A percentile compares a stretch with the other conserved stretches of the same genome.
Conservation (phyloP, 2,329 filamentous ascomycete genomes). For the Sarocladiaceae sp. region DNA sequence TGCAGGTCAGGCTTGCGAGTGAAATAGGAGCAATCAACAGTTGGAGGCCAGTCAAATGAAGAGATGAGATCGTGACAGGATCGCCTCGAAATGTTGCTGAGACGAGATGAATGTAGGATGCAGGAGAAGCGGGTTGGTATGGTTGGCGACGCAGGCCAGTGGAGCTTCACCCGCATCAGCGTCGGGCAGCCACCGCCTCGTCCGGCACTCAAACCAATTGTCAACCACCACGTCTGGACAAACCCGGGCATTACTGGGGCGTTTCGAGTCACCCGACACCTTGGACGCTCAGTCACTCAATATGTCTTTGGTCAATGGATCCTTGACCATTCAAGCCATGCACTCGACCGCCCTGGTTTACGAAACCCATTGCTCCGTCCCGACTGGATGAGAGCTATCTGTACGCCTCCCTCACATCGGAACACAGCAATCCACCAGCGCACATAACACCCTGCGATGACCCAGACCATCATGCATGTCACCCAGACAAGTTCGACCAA, state of each 20-base stretch:
- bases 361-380: not conserved
- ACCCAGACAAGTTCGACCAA: not conserved
- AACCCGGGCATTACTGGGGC: conserved; percentile 1
- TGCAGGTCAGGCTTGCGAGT: not conserved
- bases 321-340: not conserved
- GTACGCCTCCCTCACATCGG: not conserved
- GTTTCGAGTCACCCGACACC: conserved; percentile 1
- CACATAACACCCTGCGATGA: not conserved
- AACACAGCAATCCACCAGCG: not conserved
- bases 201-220: conserved; percentile 16
- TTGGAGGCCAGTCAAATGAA: too few relatives aligned
- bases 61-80: not conserved
- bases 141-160: not conserved
- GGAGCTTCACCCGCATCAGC: not conserved
- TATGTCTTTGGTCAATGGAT: not conserved
- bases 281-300: not conserved
- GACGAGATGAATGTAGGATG: too few relatives aligned
- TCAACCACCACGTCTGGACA: conserved; percentile 18
- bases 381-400: conserved; percentile 1
- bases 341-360: not conserved
- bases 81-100: not conserved
- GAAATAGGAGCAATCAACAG: not conserved
- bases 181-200: conserved; percentile 21
- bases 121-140: not conserved
- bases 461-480: not conserved